These are phyloP conservation scores for Takakia lepidozioides DNA, from an alignment of 225 moss, liverwort and hornwort genomes.

Conservation along the genomic window DNA sequence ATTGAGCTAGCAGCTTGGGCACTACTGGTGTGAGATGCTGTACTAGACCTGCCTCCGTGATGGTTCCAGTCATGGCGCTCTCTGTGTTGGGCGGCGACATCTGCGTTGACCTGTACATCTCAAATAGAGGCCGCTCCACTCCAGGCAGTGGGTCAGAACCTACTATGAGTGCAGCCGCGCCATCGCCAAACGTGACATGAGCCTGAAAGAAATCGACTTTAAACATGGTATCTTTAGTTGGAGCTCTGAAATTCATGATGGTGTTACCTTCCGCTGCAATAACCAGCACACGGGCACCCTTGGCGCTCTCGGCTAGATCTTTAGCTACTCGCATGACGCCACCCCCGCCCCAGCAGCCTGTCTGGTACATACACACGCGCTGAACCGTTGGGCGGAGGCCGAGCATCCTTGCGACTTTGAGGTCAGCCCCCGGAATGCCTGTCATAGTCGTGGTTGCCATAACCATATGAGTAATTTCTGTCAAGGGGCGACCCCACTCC, in stretches of 20 bases:
- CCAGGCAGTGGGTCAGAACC: slow-evolving; percentile 19
- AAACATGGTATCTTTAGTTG: slow-evolving; percentile 21
- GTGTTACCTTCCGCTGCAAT: slow-evolving; percentile 34
- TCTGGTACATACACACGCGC: slow-evolving; percentile 13
- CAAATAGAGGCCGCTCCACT: slow-evolving; percentile 31
- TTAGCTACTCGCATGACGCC: slow-evolving; percentile 35
- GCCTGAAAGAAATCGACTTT: slow-evolving; percentile 32
- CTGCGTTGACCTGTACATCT: slow-evolving; percentile 38
- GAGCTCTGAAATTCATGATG: slow-evolving; percentile 48
- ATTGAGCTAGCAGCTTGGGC: slow-evolving; percentile 16
- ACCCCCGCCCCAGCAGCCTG: slow-evolving; percentile 41
- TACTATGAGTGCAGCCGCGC: slow-evolving; percentile 29
- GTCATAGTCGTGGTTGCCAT: slow-evolving; percentile 7
- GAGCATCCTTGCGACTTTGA: slow-evolving; percentile 6
- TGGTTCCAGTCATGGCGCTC: slow-evolving; percentile 10
- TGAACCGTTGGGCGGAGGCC: slow-evolving; percentile 11
- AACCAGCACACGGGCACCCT: slow-evolving; percentile 33
- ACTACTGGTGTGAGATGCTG: slow-evolving; percentile 19
- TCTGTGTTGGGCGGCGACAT: slow-evolving; percentile 10
- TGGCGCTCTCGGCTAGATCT: slow-evolving; percentile 33
- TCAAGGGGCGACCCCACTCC: slow-evolving; percentile 11
- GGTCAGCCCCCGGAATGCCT: slow-evolving; percentile 13
- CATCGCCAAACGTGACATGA: slow-evolving; percentile 29
- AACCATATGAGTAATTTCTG: slow-evolving; percentile 15
- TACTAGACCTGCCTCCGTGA: slow-evolving; percentile 22